Base-by-base conservation (phyloP, 331 rosid genomes). In the Erythrophleum ivorense region DNA sequence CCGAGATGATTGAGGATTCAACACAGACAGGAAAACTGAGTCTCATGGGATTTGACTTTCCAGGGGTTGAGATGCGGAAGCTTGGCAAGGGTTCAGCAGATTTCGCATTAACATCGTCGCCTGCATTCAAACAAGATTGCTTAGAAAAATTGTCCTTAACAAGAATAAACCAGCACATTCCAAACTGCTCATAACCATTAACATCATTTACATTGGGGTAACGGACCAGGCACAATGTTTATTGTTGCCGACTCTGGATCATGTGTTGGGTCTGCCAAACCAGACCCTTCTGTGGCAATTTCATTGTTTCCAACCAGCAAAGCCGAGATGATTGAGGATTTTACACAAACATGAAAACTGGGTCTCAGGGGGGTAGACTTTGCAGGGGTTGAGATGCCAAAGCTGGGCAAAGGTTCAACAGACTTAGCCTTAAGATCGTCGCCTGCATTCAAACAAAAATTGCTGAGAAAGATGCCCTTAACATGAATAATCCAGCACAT, bases 381-480 rank as follows among this genome's bases (percentile, higher is more conserved):
- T 68, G 29, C 21, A 8, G 67, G 60, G 12, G 60, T 80, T 71
- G 9, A 2, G 3, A 71, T 31, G 19, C 7, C 19, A 46, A 70
- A 45, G 57, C 40, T 70, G 4, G 58, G 8, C 3, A 10, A 14
- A 4, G 43, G 6, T 14, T 53, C 64, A 12, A 8, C 31, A 29
- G 7, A 13, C 2, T 69, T 14, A 13, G 6, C 59, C 8, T 53
- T 5, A 12, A 38, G 13, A 68, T 53, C 33, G 11, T 14, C 19
- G 10, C 57, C 76, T 78, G 9, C 76, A 69, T 78, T 24, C 13
- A 33, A 18, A 21, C 58, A 77, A 71, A 6, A 48, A 24, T 12
- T 45, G 36, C 2, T 8, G 38, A 33, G 41, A 41, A 77, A 29
- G 34, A 18, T 48, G n/a, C 41, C 33, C 19, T 7, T 3, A 31